These are phyloP conservation scores for Heliamphora exappendiculata DNA, from an alignment of 148 eudicot species.

Conservation along the genomic window DNA sequence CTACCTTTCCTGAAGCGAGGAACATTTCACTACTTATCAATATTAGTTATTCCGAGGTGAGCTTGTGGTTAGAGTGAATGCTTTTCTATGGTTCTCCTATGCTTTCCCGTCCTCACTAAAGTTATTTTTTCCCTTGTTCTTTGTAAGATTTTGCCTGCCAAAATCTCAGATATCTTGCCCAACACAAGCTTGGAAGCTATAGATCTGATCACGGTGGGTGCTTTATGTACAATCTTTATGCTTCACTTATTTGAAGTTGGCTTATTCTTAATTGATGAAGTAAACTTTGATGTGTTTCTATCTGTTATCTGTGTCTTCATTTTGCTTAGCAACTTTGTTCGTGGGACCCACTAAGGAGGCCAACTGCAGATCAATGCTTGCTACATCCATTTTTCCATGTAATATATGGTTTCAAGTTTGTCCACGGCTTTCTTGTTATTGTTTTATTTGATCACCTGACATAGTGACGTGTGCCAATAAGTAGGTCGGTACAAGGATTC, in stretches of 20 bases:
- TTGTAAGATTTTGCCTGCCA: conserved; percentile 56
- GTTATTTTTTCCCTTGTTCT: conserved; percentile 10
- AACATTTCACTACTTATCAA: conserved; percentile 48
- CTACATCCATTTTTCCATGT: conserved; percentile 89
- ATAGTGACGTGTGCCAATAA: conserved; percentile 11
- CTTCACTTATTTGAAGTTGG: not conserved
- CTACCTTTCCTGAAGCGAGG: conserved; percentile 54
- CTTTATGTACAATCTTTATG: conserved; percentile 7
- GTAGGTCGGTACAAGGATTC: conserved; percentile 48
- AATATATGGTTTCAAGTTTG: conserved; percentile 19
- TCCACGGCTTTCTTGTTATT: conserved; percentile 6
- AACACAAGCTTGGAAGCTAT: conserved; percentile 81
- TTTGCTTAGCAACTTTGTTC: conserved; percentile 63
- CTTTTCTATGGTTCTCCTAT: not conserved
- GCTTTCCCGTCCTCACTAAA: not conserved
- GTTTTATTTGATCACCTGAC: conserved; percentile 18
- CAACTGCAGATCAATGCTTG: conserved; percentile 79
- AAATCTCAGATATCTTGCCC: conserved; percentile 63
- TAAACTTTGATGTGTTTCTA: not conserved
- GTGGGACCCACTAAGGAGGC: conserved; percentile 87
- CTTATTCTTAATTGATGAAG: not conserved
- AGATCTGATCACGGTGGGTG: conserved; percentile 68
- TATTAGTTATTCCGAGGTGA: conserved; percentile 60
- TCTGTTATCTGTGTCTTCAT: conserved; percentile 3
- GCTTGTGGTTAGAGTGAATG: conserved; percentile 8